These are phyloP conservation scores for Trichophyton equinum DNA, from an alignment of 2,329 filamentous ascomycete species.

Conservation along the genomic window DNA sequence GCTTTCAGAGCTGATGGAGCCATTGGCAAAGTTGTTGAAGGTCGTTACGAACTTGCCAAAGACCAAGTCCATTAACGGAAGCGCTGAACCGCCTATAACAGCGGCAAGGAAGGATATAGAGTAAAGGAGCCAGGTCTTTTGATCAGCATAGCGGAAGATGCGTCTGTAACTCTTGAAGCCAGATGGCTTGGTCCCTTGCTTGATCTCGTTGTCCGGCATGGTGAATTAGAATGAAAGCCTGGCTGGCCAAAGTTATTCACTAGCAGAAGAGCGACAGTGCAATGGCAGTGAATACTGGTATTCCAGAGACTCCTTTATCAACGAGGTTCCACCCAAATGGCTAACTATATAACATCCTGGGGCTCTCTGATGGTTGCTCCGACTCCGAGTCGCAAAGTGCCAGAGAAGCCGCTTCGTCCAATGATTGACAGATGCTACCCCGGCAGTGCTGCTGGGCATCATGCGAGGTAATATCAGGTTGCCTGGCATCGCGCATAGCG, in stretches of 20 bases:
- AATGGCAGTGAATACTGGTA: no score
- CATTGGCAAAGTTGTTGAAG: neutral
- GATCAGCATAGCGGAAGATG: neutral
- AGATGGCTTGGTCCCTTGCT: neutral
- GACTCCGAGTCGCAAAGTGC: no score
- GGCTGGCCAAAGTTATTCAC: neutral
- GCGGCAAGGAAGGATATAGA: conserved; percentile 32
- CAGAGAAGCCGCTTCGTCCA: no score
- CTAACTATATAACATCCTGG: no score
- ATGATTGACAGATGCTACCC: no score
- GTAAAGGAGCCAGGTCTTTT: neutral
- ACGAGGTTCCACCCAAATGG: no score
- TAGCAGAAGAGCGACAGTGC: no score
- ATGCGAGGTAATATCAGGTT: no score
- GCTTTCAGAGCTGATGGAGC: conserved; percentile 56
- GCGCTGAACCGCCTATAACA: conserved; percentile 58
- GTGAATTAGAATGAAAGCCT: neutral
- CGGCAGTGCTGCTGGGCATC: no score
- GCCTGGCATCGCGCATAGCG: no score
- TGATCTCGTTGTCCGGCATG: neutral
- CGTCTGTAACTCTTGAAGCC: neutral
- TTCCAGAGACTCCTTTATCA: no score
- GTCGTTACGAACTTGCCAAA: neutral
- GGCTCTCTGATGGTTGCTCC: no score
- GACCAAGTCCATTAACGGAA: conserved; percentile 64